Evolutionary conservation across 106 monocot genomes (phyloP), one percentile per base, ranked within the genome.

Genomic region (Hemerocallis citrina): DNA sequence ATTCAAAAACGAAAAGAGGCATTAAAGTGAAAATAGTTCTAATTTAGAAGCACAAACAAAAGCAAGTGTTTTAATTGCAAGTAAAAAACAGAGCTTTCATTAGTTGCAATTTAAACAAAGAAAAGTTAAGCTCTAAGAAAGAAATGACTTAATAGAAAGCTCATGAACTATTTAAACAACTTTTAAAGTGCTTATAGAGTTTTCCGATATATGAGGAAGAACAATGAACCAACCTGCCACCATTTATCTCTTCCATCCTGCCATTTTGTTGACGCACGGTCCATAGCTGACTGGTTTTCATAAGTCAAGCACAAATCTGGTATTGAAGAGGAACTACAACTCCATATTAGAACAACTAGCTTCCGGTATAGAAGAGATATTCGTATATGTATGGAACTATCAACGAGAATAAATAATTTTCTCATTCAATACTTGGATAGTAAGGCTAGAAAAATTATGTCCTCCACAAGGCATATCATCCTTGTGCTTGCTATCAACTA

Each of bases 271-370:
- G 36, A 84, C 46, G 81, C 87, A 54, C 78, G 84, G 44, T 72
- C 79, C 84, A 91, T 74, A 32, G 84, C 87, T 44, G 81, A 76
- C 62, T 58, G 57, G 51, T 96, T 96, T 75, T 91, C 96, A 43
- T 79, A 85, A 47, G 96, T 98, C 85, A 98, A 77, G 49, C 98
- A 98, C 55, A 85, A 16, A 42, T 65, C 96, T 96, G 74, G 7
- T 38, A 20, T n/a, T n/a, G n/a, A n/a, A n/a, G n/a, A n/a, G n/a
- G n/a, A n/a, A n/a, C n/a, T n/a, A n/a, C n/a, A n/a, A n/a, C n/a
- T n/a, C n/a, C n/a, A n/a, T n/a, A n/a, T n/a, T n/a, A n/a, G n/a
- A n/a, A n/a, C n/a, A n/a, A n/a, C n/a, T n/a, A n/a, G n/a, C n/a
- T n/a, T n/a, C n/a, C n/a, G n/a, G n/a, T n/a, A n/a, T n/a, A n/a